Base-by-base conservation (phyloP, 2,329 filamentous ascomycete genomes). In the Simplicillium aogashimaense region DNA sequence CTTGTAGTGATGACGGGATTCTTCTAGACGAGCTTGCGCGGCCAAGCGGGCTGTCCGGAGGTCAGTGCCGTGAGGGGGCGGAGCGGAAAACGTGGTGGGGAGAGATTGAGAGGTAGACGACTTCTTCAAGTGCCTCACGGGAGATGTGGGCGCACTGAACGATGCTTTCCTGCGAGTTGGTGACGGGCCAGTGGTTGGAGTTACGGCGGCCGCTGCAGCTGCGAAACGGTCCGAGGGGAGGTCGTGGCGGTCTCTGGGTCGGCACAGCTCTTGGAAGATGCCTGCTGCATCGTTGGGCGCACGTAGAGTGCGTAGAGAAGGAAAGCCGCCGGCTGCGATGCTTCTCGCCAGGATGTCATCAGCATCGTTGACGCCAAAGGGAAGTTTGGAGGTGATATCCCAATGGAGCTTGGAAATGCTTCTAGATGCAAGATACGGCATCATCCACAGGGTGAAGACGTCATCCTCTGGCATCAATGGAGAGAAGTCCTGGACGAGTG, bases 221-320 rank as follows among this genome's bases (percentile, higher is more conserved):
- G 41, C 29, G 52, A 67, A 70, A 16, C 67, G 66, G 45, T 78
- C 72, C 9, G 58, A 59, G 1, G 70, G 65, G 16, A 72, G 60
- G 32, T 77, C 69, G 15, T 75, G 64, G 25, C 67, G 66, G 25
- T 73, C 72, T 4, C 70, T 62, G 1, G 83, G 83, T 34, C 70
- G 72, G 56, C 84, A 89, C 1, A 87, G 67, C 2, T 66, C 61
- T 58, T 89, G 84, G 45, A 88, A 76, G 7, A 74, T 49, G 18
- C 83, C 84, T 5, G 84, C 74, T 2, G 81, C 73, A 47, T 89
- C 84, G 42, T 76, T 76, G 2, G 82, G 84, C 0, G 76, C 67
- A 40, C 83, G 75, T 14, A 88, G 60, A 2, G 54, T 63, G 9
- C 63, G 65, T 9, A 89, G 67, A 1, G 61, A 55, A 0, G 84